Evolutionary conservation across 208 protist species (phyloP), one percentile per base, ranked within the genome.

Genomic region (Blechomonas ayalai): DNA sequence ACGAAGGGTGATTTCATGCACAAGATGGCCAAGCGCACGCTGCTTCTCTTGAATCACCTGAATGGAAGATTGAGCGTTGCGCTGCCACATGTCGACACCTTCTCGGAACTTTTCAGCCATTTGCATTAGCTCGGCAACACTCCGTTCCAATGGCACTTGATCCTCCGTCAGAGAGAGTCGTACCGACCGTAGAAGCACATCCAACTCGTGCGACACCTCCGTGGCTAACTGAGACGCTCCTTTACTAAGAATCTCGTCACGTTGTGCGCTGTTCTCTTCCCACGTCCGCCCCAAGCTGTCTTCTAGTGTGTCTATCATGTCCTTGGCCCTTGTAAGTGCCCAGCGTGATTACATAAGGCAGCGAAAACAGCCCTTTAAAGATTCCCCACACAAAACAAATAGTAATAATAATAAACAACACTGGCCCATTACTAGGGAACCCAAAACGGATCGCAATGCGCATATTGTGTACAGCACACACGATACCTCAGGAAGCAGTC

Each of bases 41-140:
- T 93, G 84, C 55, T 85, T 76, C 47, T 82, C 74, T 35, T 78
- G 72, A 34, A 93, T 85, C 40, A 59, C 57, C 20, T 73, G 55
- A 41, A 93, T 74, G 27, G 71, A 70, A 33, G 47, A 73, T 41
- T 72, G 53, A 16, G 84, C 84, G 51, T 90, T 89, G 19, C 73
- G 55, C 36, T 77, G 66, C 81, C 84, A 93, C 53, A 82, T 47
- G 10, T 85, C 71, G 19, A 93, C 74, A 10, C 73, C 80, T 9
- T 79, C 62, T 19, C 73, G 62, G 27, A 85, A 88, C 52, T 87
- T 71, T 16, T 77, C 47, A 15, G 76, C 63, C 63, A 84, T 82
- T 24, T 49, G 52, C 31, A 75, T 56, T 2, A 93, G 58, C 29
- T 67, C 59, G 35, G 83, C 72, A 20, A 87, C 58, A n/a, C 83